A percentile compares a stretch with the other conserved stretches of the same genome.
These are phyloP conservation scores for Hericium alpestre DNA, from an alignment of 768 basidiomycete genomes.

Conservation along the genomic window DNA sequence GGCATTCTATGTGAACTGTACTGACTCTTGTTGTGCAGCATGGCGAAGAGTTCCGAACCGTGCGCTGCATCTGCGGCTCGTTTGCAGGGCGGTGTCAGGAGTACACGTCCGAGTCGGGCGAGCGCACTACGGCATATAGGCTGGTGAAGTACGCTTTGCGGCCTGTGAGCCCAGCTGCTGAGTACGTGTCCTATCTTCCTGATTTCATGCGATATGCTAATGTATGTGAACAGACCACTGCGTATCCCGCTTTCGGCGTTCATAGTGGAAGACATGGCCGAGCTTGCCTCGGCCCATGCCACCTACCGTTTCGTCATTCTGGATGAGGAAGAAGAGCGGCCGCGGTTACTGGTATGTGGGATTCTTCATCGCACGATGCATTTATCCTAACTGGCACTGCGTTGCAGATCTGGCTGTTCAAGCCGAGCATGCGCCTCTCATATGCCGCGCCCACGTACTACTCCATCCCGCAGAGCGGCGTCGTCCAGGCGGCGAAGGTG, in stretches of 20 bases:
- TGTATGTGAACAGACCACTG: conserved; percentile 21
- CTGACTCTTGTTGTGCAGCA: conserved; percentile 26
- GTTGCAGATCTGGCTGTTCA: conserved; percentile 85
- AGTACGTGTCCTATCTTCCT: conserved; percentile 35
- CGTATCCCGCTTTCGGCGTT: conserved; percentile 72
- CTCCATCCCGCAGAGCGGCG: conserved; percentile 47
- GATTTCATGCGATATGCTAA: not conserved
- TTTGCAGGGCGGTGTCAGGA: conserved; percentile 63
- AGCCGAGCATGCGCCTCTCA: conserved; percentile 73
- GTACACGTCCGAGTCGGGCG: conserved; percentile 24
- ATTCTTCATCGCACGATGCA: not conserved
- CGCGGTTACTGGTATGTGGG: conserved; percentile 64
- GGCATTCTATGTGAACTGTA: conserved; percentile 1
- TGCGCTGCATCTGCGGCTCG: conserved; percentile 78
- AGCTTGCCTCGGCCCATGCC: conserved; percentile 85
- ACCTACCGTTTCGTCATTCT: conserved; percentile 83
- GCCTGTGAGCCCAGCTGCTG: conserved; percentile 46
- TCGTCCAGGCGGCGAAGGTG: conserved; percentile 69
- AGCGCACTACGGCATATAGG: conserved; percentile 41
- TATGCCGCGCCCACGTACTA: conserved; percentile 51
- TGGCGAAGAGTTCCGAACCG: conserved; percentile 51
- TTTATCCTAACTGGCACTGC: not conserved
- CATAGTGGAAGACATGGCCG: conserved; percentile 83
- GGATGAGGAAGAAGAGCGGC: conserved; percentile 78
- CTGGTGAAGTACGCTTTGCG: conserved; percentile 80